A percentile compares a stretch with the other conserved stretches of the same genome.
Evolutionary conservation across 768 basidiomycete genomes (phyloP).

Genomic region (Agrocybe pediades): DNA sequence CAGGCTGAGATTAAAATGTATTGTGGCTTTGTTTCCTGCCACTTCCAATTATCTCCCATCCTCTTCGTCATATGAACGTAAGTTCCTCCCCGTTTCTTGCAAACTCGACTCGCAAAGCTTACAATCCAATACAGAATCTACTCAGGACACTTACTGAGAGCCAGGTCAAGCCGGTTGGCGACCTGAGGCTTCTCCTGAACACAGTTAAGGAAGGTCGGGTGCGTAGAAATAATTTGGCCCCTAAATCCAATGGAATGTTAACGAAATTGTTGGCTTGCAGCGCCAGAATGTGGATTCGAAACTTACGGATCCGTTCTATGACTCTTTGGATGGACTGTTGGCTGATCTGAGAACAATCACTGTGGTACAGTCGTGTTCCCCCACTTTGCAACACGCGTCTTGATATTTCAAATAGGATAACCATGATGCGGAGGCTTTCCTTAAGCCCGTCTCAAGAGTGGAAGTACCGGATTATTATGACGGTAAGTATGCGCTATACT

Average conservation of each 20-base stretch:
- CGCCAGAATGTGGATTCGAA: conserved; percentile 62
- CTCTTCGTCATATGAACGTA: conserved; percentile 42
- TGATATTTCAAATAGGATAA: conserved; percentile 57
- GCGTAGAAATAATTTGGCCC: conserved; percentile 35
- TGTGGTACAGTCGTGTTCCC: conserved; percentile 51
- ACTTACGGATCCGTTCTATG: conserved; percentile 87
- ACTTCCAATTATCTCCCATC: no score
- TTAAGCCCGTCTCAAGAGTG: conserved; percentile 87
- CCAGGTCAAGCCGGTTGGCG: conserved; percentile 67
- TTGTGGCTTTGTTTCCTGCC: conserved; percentile 3
- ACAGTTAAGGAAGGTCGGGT: conserved; percentile 90
- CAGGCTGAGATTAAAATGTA: conserved; percentile 17
- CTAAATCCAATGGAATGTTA: conserved; percentile 13
- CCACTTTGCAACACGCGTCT: conserved; percentile 24
- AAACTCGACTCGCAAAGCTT: conserved; percentile 26
- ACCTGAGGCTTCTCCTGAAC: conserved; percentile 80
- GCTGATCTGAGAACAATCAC: conserved; percentile 80
- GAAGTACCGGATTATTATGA: conserved; percentile 96
- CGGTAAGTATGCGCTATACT: no score
- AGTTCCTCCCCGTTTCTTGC: conserved; percentile 22
- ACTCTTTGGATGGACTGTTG: conserved; percentile 88
- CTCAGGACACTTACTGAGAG: conserved; percentile 84
- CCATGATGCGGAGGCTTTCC: conserved; percentile 90
- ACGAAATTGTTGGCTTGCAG: conserved; percentile 20
- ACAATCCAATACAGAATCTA: conserved; percentile 64